A percentile compares a stretch with the other conserved stretches of the same genome.
These are phyloP conservation scores for Entomortierella beljakovae DNA, from an alignment of 192 early-diverging fungal genomes.

Conservation along the genomic window DNA sequence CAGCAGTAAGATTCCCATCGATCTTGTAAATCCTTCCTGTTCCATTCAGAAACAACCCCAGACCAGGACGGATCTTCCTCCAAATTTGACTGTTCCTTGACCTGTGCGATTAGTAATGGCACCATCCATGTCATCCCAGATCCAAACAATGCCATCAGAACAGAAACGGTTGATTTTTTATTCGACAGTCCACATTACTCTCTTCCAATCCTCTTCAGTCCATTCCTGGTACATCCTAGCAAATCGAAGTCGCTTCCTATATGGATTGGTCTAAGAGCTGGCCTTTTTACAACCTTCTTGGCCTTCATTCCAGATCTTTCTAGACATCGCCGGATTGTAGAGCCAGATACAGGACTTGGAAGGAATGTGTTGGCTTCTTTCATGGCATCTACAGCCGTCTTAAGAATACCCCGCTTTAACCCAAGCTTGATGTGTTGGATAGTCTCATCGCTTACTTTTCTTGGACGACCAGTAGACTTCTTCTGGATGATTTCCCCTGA, in stretches of 20 bases:
- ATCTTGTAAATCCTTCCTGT: constrained; percentile 14
- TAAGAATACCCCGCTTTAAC: neutral
- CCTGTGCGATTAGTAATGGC: neutral
- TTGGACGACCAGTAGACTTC: neutral
- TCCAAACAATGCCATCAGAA: constrained; percentile 17
- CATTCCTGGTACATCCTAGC: constrained; percentile 24
- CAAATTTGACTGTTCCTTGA: constrained; percentile 36
- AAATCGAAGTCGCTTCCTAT: constrained; percentile 7
- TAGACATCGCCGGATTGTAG: constrained; percentile 4
- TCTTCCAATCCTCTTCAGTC: constrained; percentile 21
- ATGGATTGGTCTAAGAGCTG: neutral
- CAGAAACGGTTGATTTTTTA: constrained; percentile 36
- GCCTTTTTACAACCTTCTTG: constrained; percentile 3
- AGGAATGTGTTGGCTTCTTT: neutral
- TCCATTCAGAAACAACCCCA: constrained; percentile 18
- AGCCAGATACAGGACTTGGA: neutral
- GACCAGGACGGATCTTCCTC: constrained; percentile 5
- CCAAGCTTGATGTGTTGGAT: neutral
- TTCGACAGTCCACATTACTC: constrained; percentile 40
- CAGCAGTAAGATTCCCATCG: constrained; percentile 14
- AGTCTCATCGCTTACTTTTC: neutral
- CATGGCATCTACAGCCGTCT: neutral
- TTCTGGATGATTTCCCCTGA: too few species aligned
- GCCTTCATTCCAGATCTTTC: constrained; percentile 14
- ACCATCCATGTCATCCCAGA: constrained; percentile 17